Evolutionary conservation across 148 eudicot species (phyloP), one percentile per base, ranked within the genome.

Genomic region (Fagopyrum homotropicum): DNA sequence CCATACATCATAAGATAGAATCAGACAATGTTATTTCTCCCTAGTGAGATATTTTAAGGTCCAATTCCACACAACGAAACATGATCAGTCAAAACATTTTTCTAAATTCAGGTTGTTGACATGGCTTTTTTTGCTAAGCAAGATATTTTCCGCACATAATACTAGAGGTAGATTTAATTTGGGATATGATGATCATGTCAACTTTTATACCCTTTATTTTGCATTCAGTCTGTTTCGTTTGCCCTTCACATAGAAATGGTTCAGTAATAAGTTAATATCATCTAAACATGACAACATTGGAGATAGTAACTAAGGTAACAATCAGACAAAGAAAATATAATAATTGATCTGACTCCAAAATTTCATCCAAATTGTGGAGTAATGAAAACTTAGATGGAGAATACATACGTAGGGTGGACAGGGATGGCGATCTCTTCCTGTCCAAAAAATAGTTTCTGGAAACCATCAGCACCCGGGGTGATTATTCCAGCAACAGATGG

Each of bases 401-500:
- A 76, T 69, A 81, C 97, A 16, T 78, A 95, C 99, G 98, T 80
- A 29, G 99, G 84, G 73, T 95, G 97, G 11, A 95, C 99, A 22
- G 99, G 99, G 77, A 95, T 92, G 75, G 97, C 99, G 51, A 95
- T 95, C 84, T 95, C 99, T 79, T 95, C 99, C 85, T 95, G 99
- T 82, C 99, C 99, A 30, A 95, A 95, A 81, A 92, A 95, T 59
- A 95, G 85, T 75, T 92, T 95, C 82, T 96, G 97, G 72, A 95
- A 95, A 54, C 99, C 99, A 83, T 95, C 99, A 11, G 99, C 80
- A 79, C 97, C 99, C 73, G 99, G 99, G 59, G 84, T 95, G 66
- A 95, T 89, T 61, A 95, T 92, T 79, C 97, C 99, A 73, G 99
- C 99, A 78, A 95, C 99, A 48, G 99, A 95, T 77, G 99, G 99